phyloP scores from a whole-genome alignment of 495 filamentous ascomycete genomes.

The Aspergillus wentii region DNA sequence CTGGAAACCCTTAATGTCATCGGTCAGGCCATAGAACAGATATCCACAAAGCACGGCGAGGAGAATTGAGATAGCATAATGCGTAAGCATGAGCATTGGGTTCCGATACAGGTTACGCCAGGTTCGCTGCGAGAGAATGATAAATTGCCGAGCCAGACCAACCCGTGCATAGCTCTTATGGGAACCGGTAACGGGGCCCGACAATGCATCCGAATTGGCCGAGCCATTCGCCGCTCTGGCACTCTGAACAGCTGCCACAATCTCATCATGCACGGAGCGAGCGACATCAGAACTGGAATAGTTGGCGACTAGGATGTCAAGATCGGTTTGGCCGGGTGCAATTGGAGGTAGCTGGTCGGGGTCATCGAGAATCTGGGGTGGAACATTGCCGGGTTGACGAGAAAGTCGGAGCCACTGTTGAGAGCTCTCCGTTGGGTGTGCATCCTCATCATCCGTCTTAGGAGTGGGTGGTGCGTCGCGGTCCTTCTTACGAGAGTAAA shows the following conservation, averaged over 20 bases:
- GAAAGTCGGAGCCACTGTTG: slow-evolving; percentile 67
- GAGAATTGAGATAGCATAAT: slow-evolving; percentile 97
- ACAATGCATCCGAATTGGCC: slow-evolving; percentile 51
- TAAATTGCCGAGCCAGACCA: slow-evolving; percentile 73
- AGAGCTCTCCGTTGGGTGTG: slow-evolving; percentile 54
- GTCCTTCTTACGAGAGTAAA: slow-evolving; percentile 79
- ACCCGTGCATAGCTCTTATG: slow-evolving; percentile 79
- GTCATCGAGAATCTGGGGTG: slow-evolving; percentile 62
- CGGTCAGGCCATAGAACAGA: slow-evolving; percentile 92
- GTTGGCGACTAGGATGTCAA: slow-evolving; percentile 73
- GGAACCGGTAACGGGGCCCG: slow-evolving; percentile 35
- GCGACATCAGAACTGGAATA: slow-evolving; percentile 80
- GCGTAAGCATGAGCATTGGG: slow-evolving; percentile 96
- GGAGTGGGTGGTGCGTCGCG: slow-evolving; percentile 54
- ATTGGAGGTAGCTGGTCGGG: slow-evolving; percentile 73
- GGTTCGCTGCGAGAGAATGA: slow-evolving; percentile 83
- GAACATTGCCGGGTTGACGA: slow-evolving; percentile 55
- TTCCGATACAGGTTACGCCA: slow-evolving; percentile 98
- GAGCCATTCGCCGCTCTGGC: slow-evolving; percentile 67
- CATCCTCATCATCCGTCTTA: slow-evolving; percentile 61
- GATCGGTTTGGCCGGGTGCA: slow-evolving; percentile 60
- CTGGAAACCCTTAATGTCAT: slow-evolving; percentile 96
- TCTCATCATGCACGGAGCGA: slow-evolving; percentile 72
- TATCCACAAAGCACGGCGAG: slow-evolving; percentile 91
- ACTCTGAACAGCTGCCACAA: slow-evolving; percentile 55